A percentile compares a stretch with the other conserved stretches of the same genome.
These are phyloP conservation scores for Arabidopsis hybrid DNA, from an alignment of 441 rosid species.

Conservation along the genomic window DNA sequence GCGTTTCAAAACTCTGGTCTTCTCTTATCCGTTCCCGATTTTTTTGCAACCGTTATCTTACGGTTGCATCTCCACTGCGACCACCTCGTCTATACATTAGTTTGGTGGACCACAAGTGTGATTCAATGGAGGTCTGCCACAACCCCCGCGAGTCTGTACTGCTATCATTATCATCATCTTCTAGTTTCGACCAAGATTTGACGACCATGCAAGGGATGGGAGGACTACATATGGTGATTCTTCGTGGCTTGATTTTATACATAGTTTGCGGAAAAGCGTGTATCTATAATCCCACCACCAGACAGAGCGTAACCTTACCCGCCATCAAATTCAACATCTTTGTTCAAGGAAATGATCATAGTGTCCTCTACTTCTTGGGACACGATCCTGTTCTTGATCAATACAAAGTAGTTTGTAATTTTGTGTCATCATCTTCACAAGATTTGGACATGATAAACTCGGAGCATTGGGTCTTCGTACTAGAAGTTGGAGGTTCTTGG, in stretches of 20 bases:
- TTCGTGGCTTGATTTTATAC: constrained; percentile 25
- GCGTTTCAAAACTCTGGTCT: constrained; percentile 9
- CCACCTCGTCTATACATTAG: constrained; percentile 5
- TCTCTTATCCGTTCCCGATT: neutral
- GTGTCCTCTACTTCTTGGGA: neutral
- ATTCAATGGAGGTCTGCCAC: neutral
- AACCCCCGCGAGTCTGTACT: neutral
- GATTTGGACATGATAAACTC: neutral
- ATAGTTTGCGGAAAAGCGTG: neutral
- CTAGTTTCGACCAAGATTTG: neutral
- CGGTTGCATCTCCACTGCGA: neutral
- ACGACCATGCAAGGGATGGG: constrained; percentile 1
- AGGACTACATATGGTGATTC: neutral
- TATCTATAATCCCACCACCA: constrained; percentile 11
- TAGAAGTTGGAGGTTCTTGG: constrained; percentile 2
- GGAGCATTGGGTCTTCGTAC: constrained; percentile 11
- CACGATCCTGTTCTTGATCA: neutral
- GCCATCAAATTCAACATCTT: neutral
- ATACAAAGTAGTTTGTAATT: neutral
- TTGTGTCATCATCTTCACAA: neutral
- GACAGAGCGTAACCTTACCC: neutral
- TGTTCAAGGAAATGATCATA: neutral
- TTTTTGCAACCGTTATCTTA: constrained; percentile 9
- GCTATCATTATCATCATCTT: neutral
- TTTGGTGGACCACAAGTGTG: neutral